A percentile compares a stretch with the other conserved stretches of the same genome.
Conservation (phyloP, 139 green algal species). For the Ettlia oleoabundans region DNA sequence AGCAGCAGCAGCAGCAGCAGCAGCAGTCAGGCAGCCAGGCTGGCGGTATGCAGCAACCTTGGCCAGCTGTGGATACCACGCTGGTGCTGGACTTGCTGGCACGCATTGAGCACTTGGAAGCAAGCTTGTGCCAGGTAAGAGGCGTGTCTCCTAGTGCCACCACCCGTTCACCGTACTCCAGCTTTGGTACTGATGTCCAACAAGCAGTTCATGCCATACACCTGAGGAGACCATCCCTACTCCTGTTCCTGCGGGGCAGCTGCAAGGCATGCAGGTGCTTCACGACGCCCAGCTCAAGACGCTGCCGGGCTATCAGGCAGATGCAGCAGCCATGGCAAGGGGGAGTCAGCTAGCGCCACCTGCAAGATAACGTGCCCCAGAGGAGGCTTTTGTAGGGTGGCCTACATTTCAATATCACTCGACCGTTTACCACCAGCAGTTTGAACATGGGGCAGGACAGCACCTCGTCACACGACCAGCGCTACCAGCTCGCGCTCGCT, state of each 20-base stretch:
- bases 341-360: not conserved
- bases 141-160: too few species aligned
- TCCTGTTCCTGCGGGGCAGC: too few species aligned
- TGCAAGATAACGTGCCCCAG: not conserved
- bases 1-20: not conserved
- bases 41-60: not conserved
- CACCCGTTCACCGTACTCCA: too few species aligned
- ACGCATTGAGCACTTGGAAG: slow-evolving; percentile 17
- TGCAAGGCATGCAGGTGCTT: slow-evolving; percentile 38
- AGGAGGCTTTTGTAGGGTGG: too few species aligned
- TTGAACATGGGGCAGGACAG: too few species aligned
- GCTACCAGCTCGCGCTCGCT: too few species aligned
- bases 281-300: slow-evolving; percentile 38
- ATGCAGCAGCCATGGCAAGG: not conserved
- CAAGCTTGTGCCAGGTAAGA: slow-evolving; percentile 14
- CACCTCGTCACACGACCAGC: too few species aligned
- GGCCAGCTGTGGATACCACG: not conserved
- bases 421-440: too few species aligned
- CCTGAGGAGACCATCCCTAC: too few species aligned
- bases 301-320: slow-evolving; percentile 30
- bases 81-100: not conserved
- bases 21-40: not conserved
- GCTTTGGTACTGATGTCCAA: too few species aligned
- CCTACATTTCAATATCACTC: too few species aligned
- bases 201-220: too few species aligned